phyloP scores from a whole-genome alignment of 371 early-diverging fungal genomes.

The Circinella umbellata region DNA sequence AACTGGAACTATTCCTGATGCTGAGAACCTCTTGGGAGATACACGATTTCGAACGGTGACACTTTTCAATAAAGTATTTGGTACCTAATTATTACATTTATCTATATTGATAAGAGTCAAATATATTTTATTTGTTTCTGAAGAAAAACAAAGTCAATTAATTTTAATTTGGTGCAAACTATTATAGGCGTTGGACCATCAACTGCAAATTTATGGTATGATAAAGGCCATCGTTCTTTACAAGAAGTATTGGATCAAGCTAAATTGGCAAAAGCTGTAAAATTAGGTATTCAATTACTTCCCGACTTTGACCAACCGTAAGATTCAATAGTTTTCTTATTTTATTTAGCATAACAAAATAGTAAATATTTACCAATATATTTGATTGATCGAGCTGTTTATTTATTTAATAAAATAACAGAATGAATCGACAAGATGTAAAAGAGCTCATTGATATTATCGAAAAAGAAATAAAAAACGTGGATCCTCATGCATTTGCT shows the following conservation, averaged over 20 bases:
- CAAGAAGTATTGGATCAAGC: slow-evolving; percentile 42
- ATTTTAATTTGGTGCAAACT: no score
- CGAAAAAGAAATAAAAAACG: slow-evolving; percentile 24
- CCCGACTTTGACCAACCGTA: slow-evolving; percentile 50
- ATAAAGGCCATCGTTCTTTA: slow-evolving; percentile 50
- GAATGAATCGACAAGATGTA: slow-evolving; percentile 51
- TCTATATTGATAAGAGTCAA: no score
- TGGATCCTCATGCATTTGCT: slow-evolving; percentile 32
- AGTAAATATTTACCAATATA: neutral
- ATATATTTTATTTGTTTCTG: no score
- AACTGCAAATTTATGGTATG: slow-evolving; percentile 56
- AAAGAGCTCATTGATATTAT: slow-evolving; percentile 52
- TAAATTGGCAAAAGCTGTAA: slow-evolving; percentile 30
- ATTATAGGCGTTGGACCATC: slow-evolving; percentile 46
- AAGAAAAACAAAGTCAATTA: no score
- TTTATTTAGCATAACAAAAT: neutral
- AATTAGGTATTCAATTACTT: slow-evolving; percentile 42
- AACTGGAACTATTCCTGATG: slow-evolving; percentile 51
- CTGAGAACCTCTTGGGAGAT: slow-evolving; percentile 32
- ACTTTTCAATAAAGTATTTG: slow-evolving; percentile 46
- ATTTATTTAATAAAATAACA: neutral
- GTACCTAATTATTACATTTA: slow-evolving; percentile 19
- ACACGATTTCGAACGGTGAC: slow-evolving; percentile 35
- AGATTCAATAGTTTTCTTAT: neutral
- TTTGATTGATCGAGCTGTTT: neutral